Evolutionary conservation across 2,329 filamentous ascomycete species (phyloP).

Genomic region (Neurospora crassa): DNA sequence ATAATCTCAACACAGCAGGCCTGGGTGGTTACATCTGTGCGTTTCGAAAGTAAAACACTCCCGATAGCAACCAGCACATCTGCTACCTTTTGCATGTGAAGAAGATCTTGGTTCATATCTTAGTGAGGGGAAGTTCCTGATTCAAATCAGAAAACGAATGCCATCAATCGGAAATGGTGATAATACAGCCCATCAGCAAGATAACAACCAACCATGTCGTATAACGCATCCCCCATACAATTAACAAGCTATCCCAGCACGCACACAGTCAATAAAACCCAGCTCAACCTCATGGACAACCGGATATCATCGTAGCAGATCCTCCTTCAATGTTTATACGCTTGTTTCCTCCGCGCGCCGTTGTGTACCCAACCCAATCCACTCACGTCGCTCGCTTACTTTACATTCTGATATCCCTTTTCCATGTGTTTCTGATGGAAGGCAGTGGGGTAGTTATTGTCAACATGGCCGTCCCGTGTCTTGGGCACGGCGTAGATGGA

Average conservation of each 20-base stretch:
- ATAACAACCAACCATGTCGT: not conserved
- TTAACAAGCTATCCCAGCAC: not conserved
- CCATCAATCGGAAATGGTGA: not conserved
- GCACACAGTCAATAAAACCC: not conserved
- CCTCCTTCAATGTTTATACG: not conserved
- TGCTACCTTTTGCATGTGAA: not conserved
- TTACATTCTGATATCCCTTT: conserved; percentile 33
- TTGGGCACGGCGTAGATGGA: conserved; percentile 58
- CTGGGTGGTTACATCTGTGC: not conserved
- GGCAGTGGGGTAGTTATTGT: conserved; percentile 47
- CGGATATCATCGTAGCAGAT: not conserved
- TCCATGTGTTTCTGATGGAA: conserved; percentile 52
- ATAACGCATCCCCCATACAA: not conserved
- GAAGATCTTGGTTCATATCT: not conserved
- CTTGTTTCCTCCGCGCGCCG: not conserved
- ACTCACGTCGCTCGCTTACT: conserved; percentile 3
- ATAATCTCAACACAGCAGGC: not conserved
- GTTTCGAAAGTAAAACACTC: not conserved
- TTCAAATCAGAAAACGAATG: not conserved
- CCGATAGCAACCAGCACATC: not conserved
- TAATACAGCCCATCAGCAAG: not conserved
- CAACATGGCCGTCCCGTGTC: conserved; percentile 55
- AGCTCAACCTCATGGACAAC: not conserved
- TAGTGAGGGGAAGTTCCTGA: not conserved
- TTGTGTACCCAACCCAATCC: not conserved